A percentile compares a stretch with the other conserved stretches of the same genome.
These are phyloP conservation scores for Pleurotus eryngii DNA, from an alignment of 768 basidiomycete species.

Conservation along the genomic window DNA sequence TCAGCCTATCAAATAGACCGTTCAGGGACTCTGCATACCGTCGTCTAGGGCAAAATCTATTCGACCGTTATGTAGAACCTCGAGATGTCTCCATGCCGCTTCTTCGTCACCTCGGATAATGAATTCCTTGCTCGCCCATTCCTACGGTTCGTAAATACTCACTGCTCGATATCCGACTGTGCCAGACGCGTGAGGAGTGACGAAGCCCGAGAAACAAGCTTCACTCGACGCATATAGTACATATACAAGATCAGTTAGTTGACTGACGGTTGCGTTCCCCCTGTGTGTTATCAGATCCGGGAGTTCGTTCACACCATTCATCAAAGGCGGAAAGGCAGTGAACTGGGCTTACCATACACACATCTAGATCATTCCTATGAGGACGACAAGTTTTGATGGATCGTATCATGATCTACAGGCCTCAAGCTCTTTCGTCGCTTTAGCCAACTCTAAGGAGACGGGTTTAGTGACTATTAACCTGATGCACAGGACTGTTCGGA, in stretches of 20 bases:
- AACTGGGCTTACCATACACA: slow-evolving; percentile 62
- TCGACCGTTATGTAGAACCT: slow-evolving; percentile 46
- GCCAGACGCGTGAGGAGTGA: slow-evolving; percentile 86
- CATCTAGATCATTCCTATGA: slow-evolving; percentile 86
- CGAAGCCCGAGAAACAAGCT: slow-evolving; percentile 57
- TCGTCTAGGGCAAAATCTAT: slow-evolving; percentile 93
- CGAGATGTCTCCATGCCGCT: slow-evolving; percentile 71
- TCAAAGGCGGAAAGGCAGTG: background rate
- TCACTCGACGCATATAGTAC: background rate
- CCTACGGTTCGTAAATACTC: slow-evolving; percentile 79
- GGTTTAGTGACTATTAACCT: background rate
- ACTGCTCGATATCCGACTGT: slow-evolving; percentile 75
- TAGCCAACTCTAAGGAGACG: slow-evolving; percentile 58
- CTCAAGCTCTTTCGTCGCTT: slow-evolving; percentile 66
- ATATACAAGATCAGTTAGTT: background rate
- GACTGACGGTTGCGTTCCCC: slow-evolving; percentile 88
- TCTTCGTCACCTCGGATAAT: slow-evolving; percentile 85
- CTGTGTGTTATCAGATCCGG: slow-evolving; percentile 31
- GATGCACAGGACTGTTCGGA: slow-evolving; percentile 7
- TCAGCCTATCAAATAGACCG: background rate
- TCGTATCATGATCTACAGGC: slow-evolving; percentile 33
- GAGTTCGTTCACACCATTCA: background rate
- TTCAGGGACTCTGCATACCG: slow-evolving; percentile 26
- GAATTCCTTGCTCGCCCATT: slow-evolving; percentile 71
- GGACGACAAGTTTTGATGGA: slow-evolving; percentile 49